Base-by-base conservation (phyloP, 179 eudicot genomes). In the Beta macrorhiza region DNA sequence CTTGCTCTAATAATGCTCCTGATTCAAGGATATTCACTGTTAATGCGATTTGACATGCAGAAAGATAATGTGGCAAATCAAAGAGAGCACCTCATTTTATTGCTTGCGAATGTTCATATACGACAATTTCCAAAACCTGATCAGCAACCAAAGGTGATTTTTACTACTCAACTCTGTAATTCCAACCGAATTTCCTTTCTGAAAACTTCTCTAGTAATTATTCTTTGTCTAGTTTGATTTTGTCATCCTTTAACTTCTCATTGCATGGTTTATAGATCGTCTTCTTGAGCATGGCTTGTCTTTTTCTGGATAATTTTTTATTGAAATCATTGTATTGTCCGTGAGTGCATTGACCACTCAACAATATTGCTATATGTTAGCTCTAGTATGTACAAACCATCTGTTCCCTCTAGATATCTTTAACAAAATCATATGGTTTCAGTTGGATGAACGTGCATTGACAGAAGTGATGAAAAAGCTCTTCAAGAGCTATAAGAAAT, bases 61-160 rank as follows among this genome's bases (percentile, higher is more conserved):
- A 97, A 95, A 88, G 97, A 95, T 87, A 94, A 84, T 62, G 99
- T 97, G 81, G 93, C 97, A 47, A 97, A 97, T 90, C 98, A 97
- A 89, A 84, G 99, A 85, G 99, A 97, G 91, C 99, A 95, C 80
- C 91, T 97, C 70, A 95, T 97, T 86, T 87, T 97, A 83, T 85
- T 97, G 76, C 98, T 97, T 78, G 99, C 99, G 37, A 97, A 97
- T 93, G 99, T 97, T 58, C 98, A 97, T 83, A 97, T 93, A 82
- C 89, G 98, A 17, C 99, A 97, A 57, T 88, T 91, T 78, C 98
- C 98, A 69, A 93, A 97, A 87, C 98, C 97, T 62, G 99, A 97
- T 85, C 97, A 94, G 82, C 98, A 91, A 77, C 99, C 99, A 62
- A 97, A 92, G 99, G 99, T 94, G 61, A 78, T 17, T 49, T 11